phyloP scores from a whole-genome alignment of 257 asterid genomes.

The Solanum chiquidenum region DNA sequence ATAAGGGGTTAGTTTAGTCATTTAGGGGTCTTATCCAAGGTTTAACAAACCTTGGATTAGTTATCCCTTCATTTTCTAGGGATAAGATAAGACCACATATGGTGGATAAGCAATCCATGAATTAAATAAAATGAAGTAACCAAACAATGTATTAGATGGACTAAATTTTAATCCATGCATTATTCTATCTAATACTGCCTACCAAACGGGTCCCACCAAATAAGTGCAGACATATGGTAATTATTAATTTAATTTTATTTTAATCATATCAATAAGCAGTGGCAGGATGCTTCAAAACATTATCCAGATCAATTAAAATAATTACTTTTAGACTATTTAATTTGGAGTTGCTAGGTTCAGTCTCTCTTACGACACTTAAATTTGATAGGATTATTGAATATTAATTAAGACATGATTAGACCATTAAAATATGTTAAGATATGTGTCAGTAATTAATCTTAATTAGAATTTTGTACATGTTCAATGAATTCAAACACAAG shows the following conservation, averaged over 20 bases:
- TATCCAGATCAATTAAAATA: not conserved
- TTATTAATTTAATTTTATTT: not conserved
- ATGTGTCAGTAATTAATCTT: not conserved
- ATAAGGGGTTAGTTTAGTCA: too few relatives aligned
- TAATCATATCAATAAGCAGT: not conserved
- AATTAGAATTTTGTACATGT: not conserved
- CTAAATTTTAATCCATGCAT: too few relatives aligned
- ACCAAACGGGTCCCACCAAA: not conserved
- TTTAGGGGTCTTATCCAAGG: too few relatives aligned
- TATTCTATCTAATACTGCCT: too few relatives aligned
- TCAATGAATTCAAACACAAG: not conserved
- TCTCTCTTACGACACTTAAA: constrained; percentile 8
- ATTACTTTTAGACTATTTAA: not conserved
- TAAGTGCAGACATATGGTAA: not conserved
- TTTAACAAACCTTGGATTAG: too few relatives aligned
- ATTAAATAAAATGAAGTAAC: too few relatives aligned
- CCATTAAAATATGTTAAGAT: not conserved
- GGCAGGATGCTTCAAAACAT: not conserved
- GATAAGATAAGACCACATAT: too few relatives aligned
- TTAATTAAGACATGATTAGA: not conserved
- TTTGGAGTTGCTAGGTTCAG: not conserved
- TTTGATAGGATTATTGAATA: not conserved
- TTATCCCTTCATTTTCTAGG: too few relatives aligned
- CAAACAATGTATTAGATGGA: too few relatives aligned
- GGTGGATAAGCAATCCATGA: too few relatives aligned